These are phyloP conservation scores for Nephelium lappaceum DNA, from an alignment of 345 rosid genomes.

Conservation along the genomic window DNA sequence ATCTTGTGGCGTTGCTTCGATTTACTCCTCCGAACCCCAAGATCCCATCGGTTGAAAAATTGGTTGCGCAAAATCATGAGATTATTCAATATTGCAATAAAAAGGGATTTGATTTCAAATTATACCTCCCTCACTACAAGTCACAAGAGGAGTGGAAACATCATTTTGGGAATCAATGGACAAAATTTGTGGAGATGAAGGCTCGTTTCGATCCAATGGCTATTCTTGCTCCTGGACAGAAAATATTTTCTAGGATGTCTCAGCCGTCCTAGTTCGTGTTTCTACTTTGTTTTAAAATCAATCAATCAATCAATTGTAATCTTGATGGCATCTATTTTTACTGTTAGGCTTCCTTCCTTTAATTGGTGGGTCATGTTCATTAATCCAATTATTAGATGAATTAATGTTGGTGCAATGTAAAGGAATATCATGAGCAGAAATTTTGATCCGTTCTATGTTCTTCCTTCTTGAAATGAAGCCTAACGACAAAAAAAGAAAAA, in stretches of 20 bases:
- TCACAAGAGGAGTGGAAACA: constrained; percentile 73
- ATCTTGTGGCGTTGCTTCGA: constrained; percentile 83
- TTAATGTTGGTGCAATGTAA: constrained; percentile 24
- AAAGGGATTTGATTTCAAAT: constrained; percentile 68
- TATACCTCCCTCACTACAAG: constrained; percentile 86
- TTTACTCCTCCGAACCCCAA: constrained; percentile 45
- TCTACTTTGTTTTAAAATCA: neutral
- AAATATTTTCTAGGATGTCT: constrained; percentile 56
- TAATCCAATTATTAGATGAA: constrained; percentile 6
- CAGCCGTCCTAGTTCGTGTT: constrained; percentile 20
- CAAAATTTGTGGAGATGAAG: constrained; percentile 68
- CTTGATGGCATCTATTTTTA: neutral
- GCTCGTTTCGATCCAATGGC: constrained; percentile 76
- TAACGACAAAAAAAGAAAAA: neutral
- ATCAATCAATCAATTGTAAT: constrained; percentile 12
- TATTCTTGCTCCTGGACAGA: constrained; percentile 92
- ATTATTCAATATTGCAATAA: constrained; percentile 56
- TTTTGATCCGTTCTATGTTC: neutral
- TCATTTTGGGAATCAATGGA: constrained; percentile 85
- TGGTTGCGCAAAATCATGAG: constrained; percentile 68
- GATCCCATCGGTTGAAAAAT: constrained; percentile 40
- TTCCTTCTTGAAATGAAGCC: neutral
- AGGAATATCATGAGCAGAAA: constrained; percentile 13
- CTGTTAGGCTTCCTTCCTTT: neutral
- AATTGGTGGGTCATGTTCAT: constrained; percentile 16